phyloP scores from a whole-genome alignment of 1,284 basidiomycete genomes.

The Bondarzewia mesenterica region DNA sequence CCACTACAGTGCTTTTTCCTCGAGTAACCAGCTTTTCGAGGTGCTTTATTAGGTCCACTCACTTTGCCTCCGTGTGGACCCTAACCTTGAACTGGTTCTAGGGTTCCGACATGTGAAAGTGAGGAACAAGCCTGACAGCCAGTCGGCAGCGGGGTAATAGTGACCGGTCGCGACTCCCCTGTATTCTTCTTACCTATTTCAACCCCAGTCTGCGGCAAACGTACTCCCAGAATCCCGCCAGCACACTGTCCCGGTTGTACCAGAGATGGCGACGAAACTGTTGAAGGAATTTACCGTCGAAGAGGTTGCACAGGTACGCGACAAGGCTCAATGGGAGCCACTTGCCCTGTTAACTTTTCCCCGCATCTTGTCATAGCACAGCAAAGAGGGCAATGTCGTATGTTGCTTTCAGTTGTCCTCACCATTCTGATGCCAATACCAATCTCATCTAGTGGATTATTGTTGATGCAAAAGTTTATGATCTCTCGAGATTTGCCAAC shows the following conservation, averaged over 20 bases:
- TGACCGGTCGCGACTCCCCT: not conserved
- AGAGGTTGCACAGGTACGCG: constrained; percentile 46
- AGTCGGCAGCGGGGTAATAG: not conserved
- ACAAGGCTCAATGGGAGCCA: too few relatives aligned
- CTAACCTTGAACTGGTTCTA: too few relatives aligned
- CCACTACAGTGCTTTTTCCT: too few relatives aligned
- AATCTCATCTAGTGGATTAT: constrained; percentile 44
- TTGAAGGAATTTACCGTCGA: constrained; percentile 36
- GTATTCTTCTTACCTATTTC: too few relatives aligned
- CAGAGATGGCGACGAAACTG: constrained; percentile 21
- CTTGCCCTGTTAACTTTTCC: not conserved
- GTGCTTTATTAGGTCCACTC: too few relatives aligned
- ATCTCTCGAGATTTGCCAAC: constrained; percentile 51
- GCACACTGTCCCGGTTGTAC: too few relatives aligned
- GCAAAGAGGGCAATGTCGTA: constrained; percentile 66
- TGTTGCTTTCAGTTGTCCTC: constrained; percentile 14
- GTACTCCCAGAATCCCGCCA: not conserved
- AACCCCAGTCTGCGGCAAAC: too few relatives aligned
- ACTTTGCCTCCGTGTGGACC: not conserved
- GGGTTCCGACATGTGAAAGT: too few relatives aligned
- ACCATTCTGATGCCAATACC: too few relatives aligned
- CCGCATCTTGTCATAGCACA: constrained; percentile 43
- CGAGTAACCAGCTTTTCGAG: too few relatives aligned
- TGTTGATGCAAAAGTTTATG: constrained; percentile 62
- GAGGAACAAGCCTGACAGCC: too few relatives aligned